phyloP scores from a whole-genome alignment of 2,329 filamentous ascomycete species.

The Lojkania enalia region DNA sequence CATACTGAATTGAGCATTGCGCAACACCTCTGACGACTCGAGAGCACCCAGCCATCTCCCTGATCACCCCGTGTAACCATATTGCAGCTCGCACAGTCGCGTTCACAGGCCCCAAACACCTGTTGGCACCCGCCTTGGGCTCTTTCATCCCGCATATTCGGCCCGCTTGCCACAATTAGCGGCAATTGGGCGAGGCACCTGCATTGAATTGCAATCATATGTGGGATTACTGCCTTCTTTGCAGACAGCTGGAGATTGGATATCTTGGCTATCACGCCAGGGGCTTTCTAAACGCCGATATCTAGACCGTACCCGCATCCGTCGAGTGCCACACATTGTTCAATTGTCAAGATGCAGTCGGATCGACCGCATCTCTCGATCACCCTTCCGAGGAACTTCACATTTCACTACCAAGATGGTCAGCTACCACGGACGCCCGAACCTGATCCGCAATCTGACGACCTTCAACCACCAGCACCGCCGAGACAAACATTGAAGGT shows the following conservation, averaged over 20 bases:
- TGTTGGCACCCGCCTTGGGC: slow-evolving; percentile 29
- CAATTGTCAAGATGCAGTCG: slow-evolving; percentile 43
- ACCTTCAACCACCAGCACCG: slow-evolving; percentile 48
- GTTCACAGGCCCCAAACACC: slow-evolving; percentile 40
- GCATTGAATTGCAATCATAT: no score
- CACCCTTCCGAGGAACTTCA: slow-evolving; percentile 55
- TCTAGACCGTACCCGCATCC: background rate
- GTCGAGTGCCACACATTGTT: background rate
- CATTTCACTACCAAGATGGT: slow-evolving; percentile 53
- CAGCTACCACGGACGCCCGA: slow-evolving; percentile 52
- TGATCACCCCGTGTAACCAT: slow-evolving; percentile 37
- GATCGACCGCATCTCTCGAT: slow-evolving; percentile 53
- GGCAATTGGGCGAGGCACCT: no score
- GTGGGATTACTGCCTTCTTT: slow-evolving; percentile 27
- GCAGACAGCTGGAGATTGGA: slow-evolving; percentile 25
- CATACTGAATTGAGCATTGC: slow-evolving; percentile 19
- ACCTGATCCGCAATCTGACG: slow-evolving; percentile 44
- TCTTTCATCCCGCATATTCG: slow-evolving; percentile 31
- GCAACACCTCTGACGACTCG: slow-evolving; percentile 25
- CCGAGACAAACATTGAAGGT: slow-evolving; percentile 54
- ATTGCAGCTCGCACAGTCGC: slow-evolving; percentile 39
- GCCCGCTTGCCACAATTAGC: slow-evolving; percentile 17
- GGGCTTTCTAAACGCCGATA: background rate
- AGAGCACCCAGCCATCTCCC: slow-evolving; percentile 20
- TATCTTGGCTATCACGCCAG: background rate